Evolutionary conservation across 2,329 filamentous ascomycete species (phyloP), one percentile per base, ranked within the genome.

Genomic region (Nothomitra cinnamomea): DNA sequence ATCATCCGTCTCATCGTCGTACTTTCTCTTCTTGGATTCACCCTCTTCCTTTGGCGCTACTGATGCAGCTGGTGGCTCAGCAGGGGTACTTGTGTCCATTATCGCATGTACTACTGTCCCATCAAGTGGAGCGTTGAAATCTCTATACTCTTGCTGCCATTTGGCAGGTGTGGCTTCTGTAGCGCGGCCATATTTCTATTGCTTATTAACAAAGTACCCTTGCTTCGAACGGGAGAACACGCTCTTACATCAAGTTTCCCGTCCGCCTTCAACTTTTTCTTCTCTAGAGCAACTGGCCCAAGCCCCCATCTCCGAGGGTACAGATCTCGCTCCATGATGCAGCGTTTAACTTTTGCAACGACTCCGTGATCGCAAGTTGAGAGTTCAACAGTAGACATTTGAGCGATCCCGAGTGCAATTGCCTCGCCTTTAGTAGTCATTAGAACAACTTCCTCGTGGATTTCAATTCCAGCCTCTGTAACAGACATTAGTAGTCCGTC

Each of bases 381-480:
- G 70, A 98, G 86, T 73, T 96, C 92, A 50, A 95, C 88, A 2
- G 89, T 94, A 40, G 88, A 95, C 92, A 98, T 98, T 69, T 94
- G 87, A 17, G 92, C 88, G 63, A 95, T 94, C 63, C 85, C 92
- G 57, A 98, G 79, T 56, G 92, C 92, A 64, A 98, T 95, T 45
- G 92, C 92, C 74, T 98, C 92, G 63, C 92, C 92, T 79, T 98
- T 98, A 64, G 92, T 96, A 55, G 92, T 96, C 83, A 98, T 96
- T 57, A 98, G 75, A 38, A 98, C 88, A 64, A 96, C 83, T 72
- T 98, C 92, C 69, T 98, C 92, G 67, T 95, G 83, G 58, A 92
- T 80, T 69, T 96, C 88, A 66, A 96, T 95, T 58, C 79, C 86
- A 61, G 83, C 74, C 75, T 95, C 89, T 85, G 65, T 57, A 60